Evolutionary conservation across 768 basidiomycete species (phyloP), one percentile per base, ranked within the genome.

Genomic region (Galerina sulciceps): DNA sequence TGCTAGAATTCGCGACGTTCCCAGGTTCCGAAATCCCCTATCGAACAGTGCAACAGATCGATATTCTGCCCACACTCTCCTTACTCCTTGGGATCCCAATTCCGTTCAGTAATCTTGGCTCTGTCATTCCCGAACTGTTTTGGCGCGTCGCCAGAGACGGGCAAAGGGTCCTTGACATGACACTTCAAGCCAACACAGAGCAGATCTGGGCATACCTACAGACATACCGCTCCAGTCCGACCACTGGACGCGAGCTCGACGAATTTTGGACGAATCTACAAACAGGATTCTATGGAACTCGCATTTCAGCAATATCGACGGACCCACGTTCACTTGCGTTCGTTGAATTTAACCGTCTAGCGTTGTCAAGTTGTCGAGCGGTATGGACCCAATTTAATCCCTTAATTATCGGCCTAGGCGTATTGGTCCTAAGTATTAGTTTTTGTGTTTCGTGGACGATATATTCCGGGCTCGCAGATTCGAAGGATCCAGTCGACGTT

Each of bases 301-400:
- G 70, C 53, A 55, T 67, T 0, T 14, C 55, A n/a, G 62, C 58
- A 1, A 46, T 62, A 17, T 57, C 65, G 3, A 58, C 53, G 9
- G 75, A 79, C 36, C 69, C 69, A 38, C 71, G 74, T 20, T 67
- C 79, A 35, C 66, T 81, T 14, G 64, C 79, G 10, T 66, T 79
- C 38, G 73, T 80, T 45, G 73, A 79, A 13, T 94, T 86, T 67
- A 85, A 84, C 11, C 79, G 86, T 9, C 69, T 79, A 14, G 85
- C 90, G 4, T 80, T 95, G 35, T 74, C 80, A 1, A 82, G 82
- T 1, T 96, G 96, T 67, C 89, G 96, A 6, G 73, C 83, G 11
- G 85, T 98, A 53, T 99, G 97, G 97, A 96, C 97, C 1, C 93
- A 93, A 67, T 99, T 99, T 79, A 92, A 94, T 62, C 78, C 89